Conservation (phyloP, 2,329 filamentous ascomycete genomes). For the Hypomyces rosellus region DNA sequence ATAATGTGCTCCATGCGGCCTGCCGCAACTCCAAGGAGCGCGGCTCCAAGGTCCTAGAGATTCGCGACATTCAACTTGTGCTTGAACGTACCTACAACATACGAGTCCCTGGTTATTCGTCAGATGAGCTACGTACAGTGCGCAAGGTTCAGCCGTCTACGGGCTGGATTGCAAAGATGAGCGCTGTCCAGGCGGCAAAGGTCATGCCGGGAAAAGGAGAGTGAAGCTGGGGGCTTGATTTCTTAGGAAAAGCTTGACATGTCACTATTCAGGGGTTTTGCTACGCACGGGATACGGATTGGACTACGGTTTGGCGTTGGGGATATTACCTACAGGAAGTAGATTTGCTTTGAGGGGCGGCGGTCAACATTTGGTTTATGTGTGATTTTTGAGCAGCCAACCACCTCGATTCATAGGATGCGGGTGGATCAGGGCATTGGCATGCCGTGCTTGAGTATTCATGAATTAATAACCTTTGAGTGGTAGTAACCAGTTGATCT, state of each 20-base stretch:
- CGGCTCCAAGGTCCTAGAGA: constrained; percentile 83
- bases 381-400: too few relatives aligned
- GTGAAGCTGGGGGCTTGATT: constrained; percentile 18
- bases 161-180: constrained; percentile 95
- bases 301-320: constrained; percentile 10
- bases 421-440: too few relatives aligned
- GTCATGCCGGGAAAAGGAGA: constrained; percentile 59
- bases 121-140: constrained; percentile 89
- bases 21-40: constrained; percentile 92
- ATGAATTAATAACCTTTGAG: too few relatives aligned
- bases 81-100: constrained; percentile 85
- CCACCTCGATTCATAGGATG: too few relatives aligned
- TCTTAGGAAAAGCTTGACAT: background rate
- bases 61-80: constrained; percentile 76
- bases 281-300: constrained; percentile 2
- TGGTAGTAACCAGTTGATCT: too few relatives aligned
- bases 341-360: background rate
- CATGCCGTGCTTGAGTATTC: too few relatives aligned
- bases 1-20: constrained; percentile 78
- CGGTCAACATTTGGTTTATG: too few relatives aligned
- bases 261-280: background rate
- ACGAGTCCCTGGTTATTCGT: constrained; percentile 86
- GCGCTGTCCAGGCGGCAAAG: constrained; percentile 90
- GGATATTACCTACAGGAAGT: background rate
- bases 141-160: constrained; percentile 84